phyloP scores from a whole-genome alignment of 1,139 yeast species.

The Kodamaea arcana region DNA sequence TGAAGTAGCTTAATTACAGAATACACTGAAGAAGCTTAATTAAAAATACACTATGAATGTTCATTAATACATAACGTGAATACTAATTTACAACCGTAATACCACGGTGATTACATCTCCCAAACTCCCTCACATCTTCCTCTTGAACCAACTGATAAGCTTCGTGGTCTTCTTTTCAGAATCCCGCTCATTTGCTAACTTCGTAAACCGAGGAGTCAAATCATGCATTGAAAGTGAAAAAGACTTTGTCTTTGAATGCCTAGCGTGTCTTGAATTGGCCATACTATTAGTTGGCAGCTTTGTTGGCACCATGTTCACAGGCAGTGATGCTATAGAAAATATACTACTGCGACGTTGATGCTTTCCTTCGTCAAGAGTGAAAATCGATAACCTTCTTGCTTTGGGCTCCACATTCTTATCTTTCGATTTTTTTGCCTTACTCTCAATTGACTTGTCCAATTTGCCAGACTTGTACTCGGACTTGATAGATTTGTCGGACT shows the following conservation, averaged over 20 bases:
- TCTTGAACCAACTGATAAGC: constrained; percentile 17
- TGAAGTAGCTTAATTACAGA: no score
- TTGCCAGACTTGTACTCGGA: neutral
- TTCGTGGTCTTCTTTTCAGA: constrained; percentile 12
- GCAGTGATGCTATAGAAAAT: constrained; percentile 11
- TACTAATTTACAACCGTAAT: neutral
- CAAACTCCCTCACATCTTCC: no score
- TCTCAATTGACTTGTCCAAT: no score
- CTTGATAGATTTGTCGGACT: neutral
- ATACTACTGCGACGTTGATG: constrained; percentile 10
- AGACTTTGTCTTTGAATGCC: constrained; percentile 18
- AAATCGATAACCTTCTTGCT: constrained; percentile 5
- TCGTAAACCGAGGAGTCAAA: constrained; percentile 11
- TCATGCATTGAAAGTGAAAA: constrained; percentile 15
- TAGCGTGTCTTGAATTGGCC: constrained; percentile 3
- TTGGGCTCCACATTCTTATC: neutral
- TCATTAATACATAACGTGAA: no score
- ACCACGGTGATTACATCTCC: neutral
- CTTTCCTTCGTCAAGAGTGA: constrained; percentile 2
- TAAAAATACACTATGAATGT: no score
- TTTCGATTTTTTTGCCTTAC: no score
- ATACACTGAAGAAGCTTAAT: no score
- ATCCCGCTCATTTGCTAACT: constrained; percentile 6
- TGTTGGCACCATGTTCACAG: constrained; percentile 5
- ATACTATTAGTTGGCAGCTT: neutral